Evolutionary conservation across 1,284 basidiomycete species (phyloP).

Genomic region (Thecaphora thlaspeos): DNA sequence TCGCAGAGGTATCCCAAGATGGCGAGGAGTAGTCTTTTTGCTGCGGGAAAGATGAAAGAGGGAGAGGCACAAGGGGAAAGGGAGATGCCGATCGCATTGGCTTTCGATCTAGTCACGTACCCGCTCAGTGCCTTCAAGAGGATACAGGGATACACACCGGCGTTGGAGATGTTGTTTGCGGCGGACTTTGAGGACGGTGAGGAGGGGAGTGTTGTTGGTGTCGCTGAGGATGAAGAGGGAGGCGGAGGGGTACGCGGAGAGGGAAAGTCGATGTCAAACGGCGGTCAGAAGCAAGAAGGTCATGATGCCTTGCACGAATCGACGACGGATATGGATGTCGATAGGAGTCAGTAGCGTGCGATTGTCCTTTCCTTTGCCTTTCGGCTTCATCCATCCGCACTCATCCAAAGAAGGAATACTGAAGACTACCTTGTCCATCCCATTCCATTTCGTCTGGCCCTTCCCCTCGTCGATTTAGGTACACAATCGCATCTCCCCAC

Average conservation of each 20-base stretch:
- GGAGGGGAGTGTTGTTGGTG: constrained; percentile 28
- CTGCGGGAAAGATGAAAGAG: constrained; percentile 1
- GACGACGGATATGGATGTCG: too few relatives aligned
- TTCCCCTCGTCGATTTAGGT: background rate
- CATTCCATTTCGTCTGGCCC: too few relatives aligned
- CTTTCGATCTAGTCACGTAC: constrained; percentile 77
- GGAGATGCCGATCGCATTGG: constrained; percentile 64
- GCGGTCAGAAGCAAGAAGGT: constrained; percentile 3
- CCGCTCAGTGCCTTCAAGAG: constrained; percentile 78
- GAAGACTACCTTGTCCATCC: too few relatives aligned
- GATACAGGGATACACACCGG: constrained; percentile 70
- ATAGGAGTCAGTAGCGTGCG: too few relatives aligned
- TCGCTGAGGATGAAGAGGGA: constrained; percentile 1
- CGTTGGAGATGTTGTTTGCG: constrained; percentile 69
- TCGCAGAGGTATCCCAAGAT: constrained; percentile 89
- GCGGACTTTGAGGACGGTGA: constrained; percentile 67
- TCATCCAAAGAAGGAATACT: too few relatives aligned
- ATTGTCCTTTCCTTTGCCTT: background rate
- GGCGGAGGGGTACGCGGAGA: constrained; percentile 2
- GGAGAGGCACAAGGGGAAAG: background rate
- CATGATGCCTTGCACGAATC: constrained; percentile 20
- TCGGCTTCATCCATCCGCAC: too few relatives aligned
- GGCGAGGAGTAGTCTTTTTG: constrained; percentile 61
- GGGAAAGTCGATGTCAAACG: background rate
- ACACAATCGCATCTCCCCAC: background rate